Evolutionary conservation across 2,329 filamentous ascomycete species (phyloP).

Genomic region (Dactylella cylindrospora): DNA sequence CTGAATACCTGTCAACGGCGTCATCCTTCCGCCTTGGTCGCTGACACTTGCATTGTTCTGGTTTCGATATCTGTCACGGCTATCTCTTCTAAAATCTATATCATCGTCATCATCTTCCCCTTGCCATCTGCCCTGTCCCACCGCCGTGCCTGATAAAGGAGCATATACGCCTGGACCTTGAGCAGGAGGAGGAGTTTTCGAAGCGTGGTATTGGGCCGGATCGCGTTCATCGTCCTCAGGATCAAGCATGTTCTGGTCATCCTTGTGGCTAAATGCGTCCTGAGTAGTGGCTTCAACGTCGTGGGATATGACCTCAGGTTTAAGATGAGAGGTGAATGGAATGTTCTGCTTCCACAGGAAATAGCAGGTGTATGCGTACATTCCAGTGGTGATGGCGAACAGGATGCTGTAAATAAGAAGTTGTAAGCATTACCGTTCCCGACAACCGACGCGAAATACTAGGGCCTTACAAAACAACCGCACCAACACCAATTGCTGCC

Average conservation of each 20-base stretch:
- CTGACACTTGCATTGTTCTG: conserved; percentile 23
- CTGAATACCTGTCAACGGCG: conserved; percentile 33
- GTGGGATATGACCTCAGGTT: conserved; percentile 15
- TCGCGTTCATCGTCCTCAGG: conserved; percentile 28
- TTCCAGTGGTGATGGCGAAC: conserved; percentile 47
- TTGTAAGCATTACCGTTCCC: conserved; percentile 15
- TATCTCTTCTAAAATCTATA: conserved; percentile 30
- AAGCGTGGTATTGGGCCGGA: conserved; percentile 2
- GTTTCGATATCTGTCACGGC: conserved; percentile 30
- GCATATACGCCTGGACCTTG: conserved; percentile 41
- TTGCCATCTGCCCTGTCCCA: conserved; percentile 40
- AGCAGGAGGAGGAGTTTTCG: conserved; percentile 16
- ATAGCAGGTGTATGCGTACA: conserved; percentile 48
- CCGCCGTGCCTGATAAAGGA: conserved; percentile 29
- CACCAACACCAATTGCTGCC: conserved; percentile 63
- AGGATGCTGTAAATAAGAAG: conserved; percentile 41
- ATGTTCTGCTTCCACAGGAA: conserved; percentile 47
- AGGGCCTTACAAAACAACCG: conserved; percentile 62
- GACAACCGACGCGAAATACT: neutral
- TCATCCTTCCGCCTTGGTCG: conserved; percentile 28
- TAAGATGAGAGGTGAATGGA: conserved; percentile 29
- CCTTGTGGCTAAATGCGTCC: conserved; percentile 43
- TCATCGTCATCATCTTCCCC: conserved; percentile 41
- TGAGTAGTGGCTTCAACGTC: conserved; percentile 43
- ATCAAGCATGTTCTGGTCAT: conserved; percentile 39